Evolutionary conservation across 2,329 filamentous ascomycete genomes (phyloP).

Genomic region (Aureobasidium subglaciale): DNA sequence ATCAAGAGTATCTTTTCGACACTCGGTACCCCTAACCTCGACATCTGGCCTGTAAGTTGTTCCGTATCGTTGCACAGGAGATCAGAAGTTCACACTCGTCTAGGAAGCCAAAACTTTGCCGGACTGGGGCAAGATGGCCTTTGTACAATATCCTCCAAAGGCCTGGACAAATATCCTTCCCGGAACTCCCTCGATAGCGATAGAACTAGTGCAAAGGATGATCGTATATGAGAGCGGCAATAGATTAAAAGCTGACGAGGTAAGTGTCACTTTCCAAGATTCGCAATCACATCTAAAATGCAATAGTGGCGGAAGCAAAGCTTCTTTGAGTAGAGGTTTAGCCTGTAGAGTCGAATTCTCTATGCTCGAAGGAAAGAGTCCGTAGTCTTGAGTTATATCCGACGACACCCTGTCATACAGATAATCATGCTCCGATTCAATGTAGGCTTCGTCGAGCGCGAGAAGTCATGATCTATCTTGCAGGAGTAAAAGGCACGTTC

Average conservation of each 20-base stretch:
- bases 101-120: conserved; percentile 61
- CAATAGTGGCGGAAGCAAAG: neutral
- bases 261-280: neutral
- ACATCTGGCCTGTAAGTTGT: conserved; percentile 66
- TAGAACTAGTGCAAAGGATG: conserved; percentile 59
- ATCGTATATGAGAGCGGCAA: conserved; percentile 64
- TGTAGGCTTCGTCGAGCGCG: too few species aligned
- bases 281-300: neutral
- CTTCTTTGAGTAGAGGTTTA: neutral
- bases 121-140: conserved; percentile 82
- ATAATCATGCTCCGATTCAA: too few species aligned
- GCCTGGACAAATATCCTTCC: conserved; percentile 66
- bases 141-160: conserved; percentile 62
- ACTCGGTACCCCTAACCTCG: conserved; percentile 74
- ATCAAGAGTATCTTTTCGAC: conserved; percentile 91
- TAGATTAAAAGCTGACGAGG: conserved; percentile 61
- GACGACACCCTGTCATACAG: too few species aligned
- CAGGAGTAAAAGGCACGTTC: too few species aligned
- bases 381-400: too few species aligned
- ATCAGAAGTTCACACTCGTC: neutral
- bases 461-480: too few species aligned
- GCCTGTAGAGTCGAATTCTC: neutral
- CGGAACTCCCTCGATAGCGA: conserved; percentile 49
- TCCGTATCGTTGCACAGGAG: neutral
- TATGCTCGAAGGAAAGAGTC: too few species aligned